A percentile compares a stretch with the other conserved stretches of the same genome.
phyloP scores from a whole-genome alignment of 495 filamentous ascomycete species.

The Penicillium verhagenii region DNA sequence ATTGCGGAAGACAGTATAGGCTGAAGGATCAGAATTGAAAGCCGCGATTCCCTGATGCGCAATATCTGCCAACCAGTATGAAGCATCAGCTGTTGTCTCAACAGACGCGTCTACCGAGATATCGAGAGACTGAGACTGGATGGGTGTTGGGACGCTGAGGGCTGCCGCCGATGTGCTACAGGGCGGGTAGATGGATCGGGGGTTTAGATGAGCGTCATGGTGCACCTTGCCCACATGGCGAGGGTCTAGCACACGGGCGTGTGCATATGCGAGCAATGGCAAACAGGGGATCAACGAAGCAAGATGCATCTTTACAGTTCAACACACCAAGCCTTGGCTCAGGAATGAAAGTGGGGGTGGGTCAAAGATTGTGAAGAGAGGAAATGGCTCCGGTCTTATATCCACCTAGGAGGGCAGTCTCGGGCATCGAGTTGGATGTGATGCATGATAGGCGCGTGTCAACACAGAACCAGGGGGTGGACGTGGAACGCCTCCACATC shows the following conservation, averaged over 20 bases:
- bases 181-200: neutral
- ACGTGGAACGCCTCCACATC: constrained; percentile 1
- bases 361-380: constrained; percentile 1
- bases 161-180: neutral
- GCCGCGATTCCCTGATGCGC: constrained; percentile 60
- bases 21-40: constrained; percentile 49
- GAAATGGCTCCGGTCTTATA: constrained; percentile 14
- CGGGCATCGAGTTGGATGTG: neutral
- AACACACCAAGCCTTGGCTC: neutral
- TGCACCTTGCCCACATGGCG: constrained; percentile 17
- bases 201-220: neutral
- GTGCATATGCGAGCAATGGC: constrained; percentile 18
- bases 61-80: constrained; percentile 71
- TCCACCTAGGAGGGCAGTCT: neutral
- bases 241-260: constrained; percentile 23
- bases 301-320: constrained; percentile 23
- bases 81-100: constrained; percentile 20
- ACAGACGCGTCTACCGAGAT: neutral
- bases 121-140: neutral
- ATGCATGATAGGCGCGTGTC: constrained; percentile 11
- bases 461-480: constrained; percentile 3
- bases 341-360: neutral
- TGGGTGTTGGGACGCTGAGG: constrained; percentile 1
- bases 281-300: constrained; percentile 10
- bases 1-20: constrained; percentile 73